Percentiles rank a stretch among this genome's conserved stretches.
These are phyloP conservation scores for Bonia amplexicaulis DNA, from an alignment of 176 grass and related monocot species.

Conservation along the genomic window DNA sequence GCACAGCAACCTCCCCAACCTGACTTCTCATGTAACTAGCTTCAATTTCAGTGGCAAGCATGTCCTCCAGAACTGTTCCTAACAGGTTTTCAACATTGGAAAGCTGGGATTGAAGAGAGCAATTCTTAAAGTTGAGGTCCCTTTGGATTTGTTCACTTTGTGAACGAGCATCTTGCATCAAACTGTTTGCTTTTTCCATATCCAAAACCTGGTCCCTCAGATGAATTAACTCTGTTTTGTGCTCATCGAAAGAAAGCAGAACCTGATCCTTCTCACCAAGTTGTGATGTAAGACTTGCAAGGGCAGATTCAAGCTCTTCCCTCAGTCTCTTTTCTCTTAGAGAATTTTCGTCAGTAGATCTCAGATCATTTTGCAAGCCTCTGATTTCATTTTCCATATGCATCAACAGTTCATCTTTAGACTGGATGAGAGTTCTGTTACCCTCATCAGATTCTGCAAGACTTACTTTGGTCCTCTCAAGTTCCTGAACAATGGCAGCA, in stretches of 20 bases:
- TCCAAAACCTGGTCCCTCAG: constrained; percentile 47
- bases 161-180: constrained; percentile 58
- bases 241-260: constrained; percentile 63
- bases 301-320: constrained; percentile 58
- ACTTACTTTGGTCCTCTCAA: too few species aligned
- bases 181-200: constrained; percentile 58
- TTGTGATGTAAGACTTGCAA: constrained; percentile 59
- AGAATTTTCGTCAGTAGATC: constrained; percentile 30
- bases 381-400: constrained; percentile 77
- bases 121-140: constrained; percentile 42
- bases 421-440: too few species aligned
- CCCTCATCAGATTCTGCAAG: too few species aligned
- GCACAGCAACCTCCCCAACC: constrained; percentile 35
- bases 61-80: constrained; percentile 43
- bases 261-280: constrained; percentile 64
- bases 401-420: constrained; percentile 40
- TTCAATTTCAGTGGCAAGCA: constrained; percentile 67
- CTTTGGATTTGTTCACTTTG: constrained; percentile 61
- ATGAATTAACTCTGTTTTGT: constrained; percentile 54
- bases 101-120: constrained; percentile 35
- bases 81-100: constrained; percentile 55
- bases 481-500: too few species aligned
- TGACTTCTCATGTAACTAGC: constrained; percentile 62
- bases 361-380: constrained; percentile 46
- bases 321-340: constrained; percentile 51